Percentiles rank a stretch among this genome's conserved stretches.
Conservation (phyloP, 768 basidiomycete species). For the Kwoniella heveanensis region DNA sequence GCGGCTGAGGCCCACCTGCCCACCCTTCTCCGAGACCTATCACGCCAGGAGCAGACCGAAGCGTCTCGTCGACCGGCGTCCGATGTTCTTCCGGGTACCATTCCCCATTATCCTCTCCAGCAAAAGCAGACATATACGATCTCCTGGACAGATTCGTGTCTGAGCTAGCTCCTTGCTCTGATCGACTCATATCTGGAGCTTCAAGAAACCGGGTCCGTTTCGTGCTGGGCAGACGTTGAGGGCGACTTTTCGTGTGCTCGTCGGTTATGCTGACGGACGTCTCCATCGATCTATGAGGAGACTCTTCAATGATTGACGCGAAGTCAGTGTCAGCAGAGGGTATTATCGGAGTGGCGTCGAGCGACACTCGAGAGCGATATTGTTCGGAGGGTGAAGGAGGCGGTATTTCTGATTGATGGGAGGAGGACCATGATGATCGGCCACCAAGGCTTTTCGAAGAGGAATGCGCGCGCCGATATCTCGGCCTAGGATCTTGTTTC, state of each 20-base stretch:
- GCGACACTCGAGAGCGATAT: constrained; percentile 18
- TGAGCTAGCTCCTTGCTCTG: constrained; percentile 5
- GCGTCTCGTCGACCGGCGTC: constrained; percentile 6
- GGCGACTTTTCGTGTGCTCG: background rate
- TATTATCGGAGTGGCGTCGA: constrained; percentile 13
- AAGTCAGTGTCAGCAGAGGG: constrained; percentile 6
- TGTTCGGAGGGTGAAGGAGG: constrained; percentile 5
- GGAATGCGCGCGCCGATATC: constrained; percentile 2
- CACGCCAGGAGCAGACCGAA: constrained; percentile 42
- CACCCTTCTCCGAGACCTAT: constrained; percentile 49
- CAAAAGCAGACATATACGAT: constrained; percentile 7
- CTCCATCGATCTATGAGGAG: background rate
- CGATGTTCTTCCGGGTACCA: constrained; percentile 4
- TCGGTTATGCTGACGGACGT: background rate
- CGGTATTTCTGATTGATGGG: background rate
- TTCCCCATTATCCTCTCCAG: constrained; percentile 6
- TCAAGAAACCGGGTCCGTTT: constrained; percentile 16
- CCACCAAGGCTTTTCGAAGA: background rate
- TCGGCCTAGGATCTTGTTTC: background rate
- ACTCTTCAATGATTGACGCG: background rate
- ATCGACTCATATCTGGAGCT: constrained; percentile 10
- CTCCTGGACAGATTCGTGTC: background rate
- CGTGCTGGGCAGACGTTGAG: background rate
- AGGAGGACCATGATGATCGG: background rate
- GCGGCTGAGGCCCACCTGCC: constrained; percentile 38